Evolutionary conservation across 2,329 filamentous ascomycete species (phyloP).

Genomic region (Ophiostoma triangulosporum): DNA sequence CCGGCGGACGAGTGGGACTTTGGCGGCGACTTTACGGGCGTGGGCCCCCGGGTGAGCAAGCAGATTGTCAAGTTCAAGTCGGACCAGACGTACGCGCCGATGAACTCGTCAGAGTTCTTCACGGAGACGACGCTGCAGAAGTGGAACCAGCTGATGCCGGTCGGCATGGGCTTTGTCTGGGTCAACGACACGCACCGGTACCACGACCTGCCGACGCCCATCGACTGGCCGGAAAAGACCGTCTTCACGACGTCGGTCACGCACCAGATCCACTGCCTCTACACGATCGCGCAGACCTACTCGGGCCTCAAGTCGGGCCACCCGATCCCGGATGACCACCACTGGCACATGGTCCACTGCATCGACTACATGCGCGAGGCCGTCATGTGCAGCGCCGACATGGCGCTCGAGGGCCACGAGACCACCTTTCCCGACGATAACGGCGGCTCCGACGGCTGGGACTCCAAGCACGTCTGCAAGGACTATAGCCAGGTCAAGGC

Average conservation of each 20-base stretch:
- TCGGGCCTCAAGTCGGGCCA: constrained; percentile 27
- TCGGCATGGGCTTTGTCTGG: constrained; percentile 25
- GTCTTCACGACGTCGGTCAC: constrained; percentile 26
- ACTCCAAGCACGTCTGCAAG: constrained; percentile 32
- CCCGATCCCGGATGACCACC: constrained; percentile 28
- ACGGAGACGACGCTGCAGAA: constrained; percentile 20
- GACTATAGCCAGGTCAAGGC: constrained; percentile 27
- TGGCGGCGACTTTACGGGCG: constrained; percentile 24
- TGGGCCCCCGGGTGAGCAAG: constrained; percentile 21
- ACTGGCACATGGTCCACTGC: constrained; percentile 36
- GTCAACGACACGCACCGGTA: constrained; percentile 24
- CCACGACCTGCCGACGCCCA: constrained; percentile 23
- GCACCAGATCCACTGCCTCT: constrained; percentile 26
- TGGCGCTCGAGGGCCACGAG: constrained; percentile 31
- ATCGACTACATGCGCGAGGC: constrained; percentile 34
- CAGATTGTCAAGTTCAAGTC: constrained; percentile 22
- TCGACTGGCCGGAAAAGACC: constrained; percentile 23
- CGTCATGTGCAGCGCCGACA: constrained; percentile 32
- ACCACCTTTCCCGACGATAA: constrained; percentile 34
- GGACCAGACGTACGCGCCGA: constrained; percentile 23
- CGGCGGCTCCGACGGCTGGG: constrained; percentile 32
- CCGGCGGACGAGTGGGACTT: constrained; percentile 20
- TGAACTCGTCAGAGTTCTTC: constrained; percentile 25
- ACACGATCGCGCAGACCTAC: constrained; percentile 30
- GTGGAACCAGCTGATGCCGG: constrained; percentile 26